Evolutionary conservation across 2,329 filamentous ascomycete genomes (phyloP), one percentile per base, ranked within the genome.

Genomic region (Trichoderma hamatum): DNA sequence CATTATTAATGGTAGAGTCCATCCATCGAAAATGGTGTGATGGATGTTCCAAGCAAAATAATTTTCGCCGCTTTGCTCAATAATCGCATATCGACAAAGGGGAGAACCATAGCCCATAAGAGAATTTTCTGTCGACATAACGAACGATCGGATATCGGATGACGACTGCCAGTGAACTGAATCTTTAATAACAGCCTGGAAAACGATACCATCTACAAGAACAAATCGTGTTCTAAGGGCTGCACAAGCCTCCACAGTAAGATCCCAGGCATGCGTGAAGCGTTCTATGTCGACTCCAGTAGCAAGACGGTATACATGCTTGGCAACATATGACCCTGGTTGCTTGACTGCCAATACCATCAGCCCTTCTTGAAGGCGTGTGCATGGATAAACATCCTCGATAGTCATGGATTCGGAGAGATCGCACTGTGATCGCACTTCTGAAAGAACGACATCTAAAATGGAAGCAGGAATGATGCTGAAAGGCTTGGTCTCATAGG

Each of bases 281-380:
- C 55, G 65, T 0, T 34, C 52, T 21, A 72, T 16, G 5, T 75
- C 67, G 3, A 70, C 32, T 10, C 46, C 32, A 2, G 19, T 24
- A 5, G 70, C 60, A 5, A 75, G 36, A n/a, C 67, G 58, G 64
- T 71, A 71, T 3, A 71, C 61, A 56, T 69, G 70, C 10, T 73
- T 69, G 0, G 70, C 70, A 13, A 71, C 70, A 59, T 75, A 75
- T 24, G 71, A 72, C 2, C 74, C 73, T 0, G 73, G 72, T 6
- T 72, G 70, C 32, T 74, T 75, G 16, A 73, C 70, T 11, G 72
- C 69, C 24, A 74, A 49, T 5, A 71, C 70, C 59, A 82, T 74
- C 3, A 82, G 73, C 3, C 78, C 79, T 70, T 80, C 79, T 54
- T 82, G 81, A 3, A 82, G 72, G 7, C 76, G 72, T 13, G 78